Percentiles rank a stretch among this genome's conserved stretches.
phyloP scores from a whole-genome alignment of 805 yeast genomes.

The Grigorovia yakushimaensis region DNA sequence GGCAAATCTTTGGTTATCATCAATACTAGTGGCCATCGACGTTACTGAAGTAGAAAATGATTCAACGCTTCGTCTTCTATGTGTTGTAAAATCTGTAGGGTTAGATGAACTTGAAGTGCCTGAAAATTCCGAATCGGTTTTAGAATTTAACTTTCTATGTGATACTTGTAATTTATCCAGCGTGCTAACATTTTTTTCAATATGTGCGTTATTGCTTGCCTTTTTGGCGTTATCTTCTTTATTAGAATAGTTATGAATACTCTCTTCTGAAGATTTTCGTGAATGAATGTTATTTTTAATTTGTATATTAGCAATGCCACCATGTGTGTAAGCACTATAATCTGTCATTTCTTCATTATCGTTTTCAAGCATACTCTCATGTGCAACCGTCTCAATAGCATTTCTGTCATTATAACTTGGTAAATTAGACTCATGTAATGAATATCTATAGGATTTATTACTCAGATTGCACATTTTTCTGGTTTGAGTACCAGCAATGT shows the following conservation, averaged over 20 bases:
- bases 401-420: slow-evolving; percentile 2
- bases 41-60: slow-evolving; percentile 28
- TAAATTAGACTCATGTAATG: slow-evolving; percentile 3
- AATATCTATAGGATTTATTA: slow-evolving; percentile 1
- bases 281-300: not conserved
- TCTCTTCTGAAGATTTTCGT: not conserved
- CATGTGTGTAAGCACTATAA: not conserved
- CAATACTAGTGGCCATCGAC: slow-evolving; percentile 26
- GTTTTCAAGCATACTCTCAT: not conserved
- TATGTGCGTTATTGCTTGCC: not conserved
- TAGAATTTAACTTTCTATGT: not conserved
- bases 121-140: not conserved
- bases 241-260: not conserved
- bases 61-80: slow-evolving; percentile 23
- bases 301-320: not conserved
- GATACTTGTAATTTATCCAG: not conserved
- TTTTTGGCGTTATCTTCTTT: not conserved
- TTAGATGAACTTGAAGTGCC: slow-evolving; percentile 14
- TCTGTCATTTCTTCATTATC: not conserved
- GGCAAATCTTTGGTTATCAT: slow-evolving; percentile 27
- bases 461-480: not conserved
- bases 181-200: not conserved
- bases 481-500: not conserved
- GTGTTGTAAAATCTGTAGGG: slow-evolving; percentile 27
- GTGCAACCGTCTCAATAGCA: not conserved